These are phyloP conservation scores for Marsdenia floribunda DNA, from an alignment of 257 asterid genomes.

Conservation along the genomic window DNA sequence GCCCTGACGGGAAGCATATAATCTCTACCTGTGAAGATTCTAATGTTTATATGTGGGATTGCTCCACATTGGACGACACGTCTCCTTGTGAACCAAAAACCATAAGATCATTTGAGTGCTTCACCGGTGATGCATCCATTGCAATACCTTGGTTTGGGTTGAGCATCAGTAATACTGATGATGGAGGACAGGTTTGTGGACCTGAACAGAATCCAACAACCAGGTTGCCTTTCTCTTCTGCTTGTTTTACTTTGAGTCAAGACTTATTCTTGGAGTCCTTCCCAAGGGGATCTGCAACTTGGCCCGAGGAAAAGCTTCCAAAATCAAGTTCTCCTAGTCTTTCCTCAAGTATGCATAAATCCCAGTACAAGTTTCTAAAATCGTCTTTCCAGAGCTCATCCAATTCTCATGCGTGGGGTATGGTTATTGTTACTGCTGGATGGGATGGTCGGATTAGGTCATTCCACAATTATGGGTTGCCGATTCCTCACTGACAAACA, in stretches of 20 bases:
- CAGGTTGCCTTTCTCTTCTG: constrained; percentile 45
- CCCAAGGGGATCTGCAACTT: constrained; percentile 77
- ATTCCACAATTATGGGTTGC: constrained; percentile 85
- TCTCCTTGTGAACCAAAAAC: constrained; percentile 39
- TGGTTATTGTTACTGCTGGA: constrained; percentile 83
- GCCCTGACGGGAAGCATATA: constrained; percentile 66
- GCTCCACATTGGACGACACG: constrained; percentile 17
- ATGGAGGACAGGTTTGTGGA: constrained; percentile 21
- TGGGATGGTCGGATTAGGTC: constrained; percentile 86
- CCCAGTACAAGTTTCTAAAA: constrained; percentile 67
- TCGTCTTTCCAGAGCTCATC: constrained; percentile 61
- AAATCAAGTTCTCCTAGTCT: constrained; percentile 27
- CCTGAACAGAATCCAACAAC: constrained; percentile 21
- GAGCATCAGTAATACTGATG: constrained; percentile 18
- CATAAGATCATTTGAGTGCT: constrained; percentile 53
- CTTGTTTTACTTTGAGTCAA: constrained; percentile 50
- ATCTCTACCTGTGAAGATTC: constrained; percentile 79
- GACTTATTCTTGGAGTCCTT: constrained; percentile 53
- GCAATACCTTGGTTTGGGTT: constrained; percentile 87
- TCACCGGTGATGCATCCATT: constrained; percentile 61
- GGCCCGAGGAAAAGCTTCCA: constrained; percentile 98
- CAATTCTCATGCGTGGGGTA: constrained; percentile 71
- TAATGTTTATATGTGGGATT: constrained; percentile 69
- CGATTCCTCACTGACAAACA: constrained; percentile 45
- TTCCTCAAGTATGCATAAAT: constrained; percentile 45